phyloP scores from a whole-genome alignment of 2,329 filamentous ascomycete genomes.

The Cordyceps javanica region DNA sequence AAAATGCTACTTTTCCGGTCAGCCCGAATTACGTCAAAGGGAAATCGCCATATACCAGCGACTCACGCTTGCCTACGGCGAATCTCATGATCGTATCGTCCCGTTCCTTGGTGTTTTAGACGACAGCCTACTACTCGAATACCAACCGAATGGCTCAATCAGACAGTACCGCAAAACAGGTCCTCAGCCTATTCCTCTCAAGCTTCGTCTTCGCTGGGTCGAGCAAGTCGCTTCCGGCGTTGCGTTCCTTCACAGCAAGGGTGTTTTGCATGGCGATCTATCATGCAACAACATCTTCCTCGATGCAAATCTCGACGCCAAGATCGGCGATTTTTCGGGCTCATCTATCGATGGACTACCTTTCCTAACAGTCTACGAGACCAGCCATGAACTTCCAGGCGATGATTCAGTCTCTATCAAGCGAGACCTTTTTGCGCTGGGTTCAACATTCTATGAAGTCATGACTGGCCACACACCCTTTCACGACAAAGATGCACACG shows the following conservation, averaged over 20 bases:
- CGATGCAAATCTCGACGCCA: not conserved
- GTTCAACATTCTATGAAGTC: too few species aligned
- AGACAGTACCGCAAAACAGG: not conserved
- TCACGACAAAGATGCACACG: too few species aligned
- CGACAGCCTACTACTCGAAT: not conserved
- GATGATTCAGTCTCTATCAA: too few species aligned
- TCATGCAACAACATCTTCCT: conserved; percentile 13
- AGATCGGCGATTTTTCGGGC: conserved; percentile 12
- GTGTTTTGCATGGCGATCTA: conserved; percentile 9
- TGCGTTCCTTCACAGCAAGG: conserved; percentile 6
- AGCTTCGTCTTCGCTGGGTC: not conserved
- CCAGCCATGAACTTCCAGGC: not conserved
- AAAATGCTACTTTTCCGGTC: too few species aligned
- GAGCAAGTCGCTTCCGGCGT: not conserved
- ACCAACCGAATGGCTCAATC: not conserved
- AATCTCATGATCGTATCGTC: not conserved
- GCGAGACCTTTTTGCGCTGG: too few species aligned
- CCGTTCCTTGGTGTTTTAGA: not conserved
- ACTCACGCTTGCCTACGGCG: too few species aligned
- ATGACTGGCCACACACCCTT: too few species aligned
- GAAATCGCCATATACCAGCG: too few species aligned
- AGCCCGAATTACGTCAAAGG: too few species aligned
- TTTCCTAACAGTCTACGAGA: conserved; percentile 7
- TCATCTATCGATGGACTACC: conserved; percentile 8
- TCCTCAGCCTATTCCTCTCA: not conserved